Conservation (phyloP, 2,329 filamentous ascomycete genomes). For the Purpureocillium lavendulum region DNA sequence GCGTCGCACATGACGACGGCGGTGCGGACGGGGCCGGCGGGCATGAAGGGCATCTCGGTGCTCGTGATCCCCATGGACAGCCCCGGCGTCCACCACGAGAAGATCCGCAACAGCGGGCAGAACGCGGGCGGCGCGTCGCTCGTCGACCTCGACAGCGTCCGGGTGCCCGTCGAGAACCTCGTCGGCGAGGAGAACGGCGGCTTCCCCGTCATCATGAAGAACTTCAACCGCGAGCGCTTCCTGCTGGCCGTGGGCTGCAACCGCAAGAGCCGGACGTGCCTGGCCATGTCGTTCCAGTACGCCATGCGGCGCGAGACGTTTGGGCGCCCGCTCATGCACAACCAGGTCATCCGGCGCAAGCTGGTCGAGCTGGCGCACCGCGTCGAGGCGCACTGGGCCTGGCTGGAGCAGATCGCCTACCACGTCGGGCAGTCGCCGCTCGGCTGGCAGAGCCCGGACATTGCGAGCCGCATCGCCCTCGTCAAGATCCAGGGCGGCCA, state of each 20-base stretch:
- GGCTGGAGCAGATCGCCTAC: conserved; percentile 52
- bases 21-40: conserved; percentile 48
- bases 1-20: conserved; percentile 55
- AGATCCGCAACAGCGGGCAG: conserved; percentile 58
- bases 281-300: conserved; percentile 43
- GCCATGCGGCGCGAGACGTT: conserved; percentile 47
- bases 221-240: conserved; percentile 53
- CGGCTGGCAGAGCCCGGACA: conserved; percentile 20
- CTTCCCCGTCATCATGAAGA: conserved; percentile 47
- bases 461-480: conserved; percentile 21
- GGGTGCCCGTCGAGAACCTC: conserved; percentile 32
- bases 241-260: conserved; percentile 48
- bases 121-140: conserved; percentile 53
- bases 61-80: conserved; percentile 45
- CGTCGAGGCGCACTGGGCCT: conserved; percentile 54
- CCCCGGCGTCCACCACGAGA: conserved; percentile 39
- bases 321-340: conserved; percentile 46
- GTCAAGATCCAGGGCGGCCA: conserved; percentile 40
- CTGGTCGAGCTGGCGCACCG: conserved; percentile 49
- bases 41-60: conserved; percentile 45
- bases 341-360: conserved; percentile 52
- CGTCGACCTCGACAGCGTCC: conserved; percentile 46
- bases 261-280: conserved; percentile 47
- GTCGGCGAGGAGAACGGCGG: conserved; percentile 46
- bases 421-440: conserved; percentile 29